These are phyloP conservation scores for Yamadazyma dushanensis DNA, from an alignment of 1,139 yeast genomes.

Conservation along the genomic window DNA sequence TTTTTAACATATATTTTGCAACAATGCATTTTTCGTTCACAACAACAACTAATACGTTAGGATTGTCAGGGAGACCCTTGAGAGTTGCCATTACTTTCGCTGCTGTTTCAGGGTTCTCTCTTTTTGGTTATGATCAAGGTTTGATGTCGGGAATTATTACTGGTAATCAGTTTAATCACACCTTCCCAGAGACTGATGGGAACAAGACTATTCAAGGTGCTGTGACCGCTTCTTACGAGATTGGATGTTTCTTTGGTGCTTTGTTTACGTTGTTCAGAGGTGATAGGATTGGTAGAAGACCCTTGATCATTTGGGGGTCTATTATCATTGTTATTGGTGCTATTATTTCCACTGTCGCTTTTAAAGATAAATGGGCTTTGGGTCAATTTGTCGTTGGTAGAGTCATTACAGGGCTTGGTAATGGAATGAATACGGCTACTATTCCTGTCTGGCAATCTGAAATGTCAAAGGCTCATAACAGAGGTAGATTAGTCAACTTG, in stretches of 20 bases:
- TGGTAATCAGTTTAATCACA: conserved; percentile 56
- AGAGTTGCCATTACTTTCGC: conserved; percentile 50
- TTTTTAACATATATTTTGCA: not conserved
- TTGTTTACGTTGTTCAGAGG: conserved; percentile 62
- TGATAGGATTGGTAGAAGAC: conserved; percentile 66
- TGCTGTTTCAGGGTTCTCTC: conserved; percentile 66
- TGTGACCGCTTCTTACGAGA: conserved; percentile 68
- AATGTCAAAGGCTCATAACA: conserved; percentile 66
- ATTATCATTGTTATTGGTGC: conserved; percentile 64
- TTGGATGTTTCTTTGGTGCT: conserved; percentile 80
- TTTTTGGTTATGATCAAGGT: conserved; percentile 82
- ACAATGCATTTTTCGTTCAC: conserved; percentile 12
- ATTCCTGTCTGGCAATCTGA: conserved; percentile 85
- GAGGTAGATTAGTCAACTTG: conserved; percentile 70
- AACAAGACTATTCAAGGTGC: conserved; percentile 58
- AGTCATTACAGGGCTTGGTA: conserved; percentile 76
- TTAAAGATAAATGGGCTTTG: conserved; percentile 45
- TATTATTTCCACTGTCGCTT: conserved; percentile 60
- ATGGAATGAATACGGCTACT: conserved; percentile 76
- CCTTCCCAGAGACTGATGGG: conserved; percentile 54
- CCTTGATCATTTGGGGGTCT: conserved; percentile 59
- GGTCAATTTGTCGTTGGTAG: conserved; percentile 77
- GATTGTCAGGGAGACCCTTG: conserved; percentile 48
- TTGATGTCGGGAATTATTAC: conserved; percentile 72
- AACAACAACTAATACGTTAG: conserved; percentile 44